Conservation (phyloP, 192 early-diverging fungal species). For the Helicostylum pulchrum region DNA sequence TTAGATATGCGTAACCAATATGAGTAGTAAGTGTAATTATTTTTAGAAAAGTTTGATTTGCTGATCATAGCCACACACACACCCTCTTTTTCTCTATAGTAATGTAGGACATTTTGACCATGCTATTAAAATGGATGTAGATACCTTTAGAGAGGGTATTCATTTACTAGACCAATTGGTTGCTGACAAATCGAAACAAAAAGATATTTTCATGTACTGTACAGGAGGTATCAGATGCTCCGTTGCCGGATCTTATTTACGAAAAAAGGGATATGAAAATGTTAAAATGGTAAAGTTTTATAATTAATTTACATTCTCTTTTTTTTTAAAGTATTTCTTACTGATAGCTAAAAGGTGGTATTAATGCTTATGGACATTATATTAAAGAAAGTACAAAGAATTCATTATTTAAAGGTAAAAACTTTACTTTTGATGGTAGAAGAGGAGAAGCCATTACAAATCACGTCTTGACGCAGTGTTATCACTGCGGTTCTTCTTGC, state of each 20-base stretch:
- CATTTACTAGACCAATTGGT: conserved; percentile 52
- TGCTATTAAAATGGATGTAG: conserved; percentile 63
- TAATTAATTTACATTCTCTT: neutral
- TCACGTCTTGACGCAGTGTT: conserved; percentile 61
- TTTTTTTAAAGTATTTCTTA: too few species aligned
- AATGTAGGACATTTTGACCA: conserved; percentile 67
- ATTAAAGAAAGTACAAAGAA: conserved; percentile 10
- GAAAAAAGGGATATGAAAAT: conserved; percentile 55
- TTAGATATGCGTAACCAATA: conserved; percentile 81
- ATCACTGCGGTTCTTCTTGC: conserved; percentile 65
- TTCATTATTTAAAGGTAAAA: conserved; percentile 69
- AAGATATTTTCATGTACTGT: conserved; percentile 79
- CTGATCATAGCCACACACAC: neutral
- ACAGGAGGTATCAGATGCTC: conserved; percentile 79
- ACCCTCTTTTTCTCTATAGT: too few species aligned
- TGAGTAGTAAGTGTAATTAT: conserved; percentile 48
- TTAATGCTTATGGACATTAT: conserved; percentile 69
- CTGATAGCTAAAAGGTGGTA: conserved; percentile 58
- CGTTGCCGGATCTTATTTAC: conserved; percentile 67
- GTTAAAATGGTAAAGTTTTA: conserved; percentile 50
- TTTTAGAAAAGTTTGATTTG: too few species aligned
- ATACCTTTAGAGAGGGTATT: conserved; percentile 72
- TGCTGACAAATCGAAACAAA: conserved; percentile 41
- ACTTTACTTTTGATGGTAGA: conserved; percentile 79
- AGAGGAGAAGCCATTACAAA: conserved; percentile 64